These are phyloP conservation scores for Penicillium salamii DNA, from an alignment of 495 filamentous ascomycete species.

Conservation along the genomic window DNA sequence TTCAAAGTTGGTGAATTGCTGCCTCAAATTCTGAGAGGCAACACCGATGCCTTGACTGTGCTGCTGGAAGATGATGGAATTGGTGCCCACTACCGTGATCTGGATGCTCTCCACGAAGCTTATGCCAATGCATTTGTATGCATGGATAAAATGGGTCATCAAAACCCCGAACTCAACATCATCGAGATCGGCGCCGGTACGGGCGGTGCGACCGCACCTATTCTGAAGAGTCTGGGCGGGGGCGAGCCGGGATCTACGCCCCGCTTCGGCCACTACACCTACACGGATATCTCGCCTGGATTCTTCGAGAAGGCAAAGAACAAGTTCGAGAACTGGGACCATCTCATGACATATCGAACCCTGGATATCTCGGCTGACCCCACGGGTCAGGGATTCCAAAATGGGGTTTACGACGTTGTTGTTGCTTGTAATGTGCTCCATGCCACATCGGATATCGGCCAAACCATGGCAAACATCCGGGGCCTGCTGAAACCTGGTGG, in stretches of 20 bases:
- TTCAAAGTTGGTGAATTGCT: constrained; percentile 24
- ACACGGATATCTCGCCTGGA: constrained; percentile 34
- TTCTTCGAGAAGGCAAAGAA: constrained; percentile 32
- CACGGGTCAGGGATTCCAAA: constrained; percentile 43
- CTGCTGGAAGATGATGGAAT: constrained; percentile 39
- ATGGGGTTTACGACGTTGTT: constrained; percentile 46
- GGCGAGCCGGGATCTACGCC: constrained; percentile 17
- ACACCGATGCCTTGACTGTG: constrained; percentile 40
- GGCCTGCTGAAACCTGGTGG: constrained; percentile 34
- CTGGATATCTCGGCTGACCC: constrained; percentile 49
- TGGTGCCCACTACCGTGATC: constrained; percentile 25
- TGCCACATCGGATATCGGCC: constrained; percentile 43
- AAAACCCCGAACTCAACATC: constrained; percentile 42
- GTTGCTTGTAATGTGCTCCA: constrained; percentile 54
- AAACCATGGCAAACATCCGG: constrained; percentile 45
- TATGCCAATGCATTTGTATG: constrained; percentile 25
- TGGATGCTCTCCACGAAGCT: constrained; percentile 21
- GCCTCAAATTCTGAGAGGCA: constrained; percentile 37
- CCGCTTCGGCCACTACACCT: constrained; percentile 33
- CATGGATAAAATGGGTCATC: constrained; percentile 29
- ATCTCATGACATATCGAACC: constrained; percentile 44
- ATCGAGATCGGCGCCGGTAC: constrained; percentile 50
- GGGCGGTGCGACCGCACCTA: constrained; percentile 27
- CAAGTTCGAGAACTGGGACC: constrained; percentile 17
- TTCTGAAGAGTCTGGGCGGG: constrained; percentile 24